Percentiles rank a stretch among this genome's conserved stretches.
Evolutionary conservation across 352 stramenopile genomes (phyloP).

Genomic region (Globisporangium paroecandrum): DNA sequence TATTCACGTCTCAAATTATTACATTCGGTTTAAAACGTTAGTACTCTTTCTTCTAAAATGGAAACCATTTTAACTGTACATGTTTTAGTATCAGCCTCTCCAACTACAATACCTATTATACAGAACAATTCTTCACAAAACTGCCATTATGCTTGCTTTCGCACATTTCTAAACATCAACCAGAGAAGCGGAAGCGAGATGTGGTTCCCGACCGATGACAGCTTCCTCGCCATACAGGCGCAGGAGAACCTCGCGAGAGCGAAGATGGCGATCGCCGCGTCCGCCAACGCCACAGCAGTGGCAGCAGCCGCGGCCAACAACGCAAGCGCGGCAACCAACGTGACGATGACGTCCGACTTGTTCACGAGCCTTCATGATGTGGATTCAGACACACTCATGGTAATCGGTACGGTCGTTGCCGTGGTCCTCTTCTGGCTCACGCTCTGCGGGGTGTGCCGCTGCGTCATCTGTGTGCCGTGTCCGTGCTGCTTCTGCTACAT

Average conservation of each 20-base stretch:
- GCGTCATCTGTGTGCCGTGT: slow-evolving; percentile 7
- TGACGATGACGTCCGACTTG: not conserved
- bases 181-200: not conserved
- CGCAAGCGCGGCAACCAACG: not conserved
- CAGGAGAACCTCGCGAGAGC: slow-evolving; percentile 8
- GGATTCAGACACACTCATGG: not conserved
- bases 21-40: not conserved
- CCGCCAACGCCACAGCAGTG: not conserved
- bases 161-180: not conserved
- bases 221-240: slow-evolving; percentile 15
- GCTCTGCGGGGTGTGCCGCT: slow-evolving; percentile 20
- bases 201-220: slow-evolving; percentile 18
- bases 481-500: slow-evolving; percentile 21
- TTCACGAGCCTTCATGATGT: not conserved
- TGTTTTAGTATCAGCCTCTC: not conserved
- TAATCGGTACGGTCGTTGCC: not conserved
- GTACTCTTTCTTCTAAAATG: not conserved
- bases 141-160: not conserved
- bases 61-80: not conserved
- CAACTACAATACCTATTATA: not conserved
- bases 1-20: too few relatives aligned
- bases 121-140: not conserved
- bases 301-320: not conserved
- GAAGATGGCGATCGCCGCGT: not conserved
- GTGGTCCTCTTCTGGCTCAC: slow-evolving; percentile 13